Conservation (phyloP, 1,284 basidiomycete species). For the Melampsora americana region DNA sequence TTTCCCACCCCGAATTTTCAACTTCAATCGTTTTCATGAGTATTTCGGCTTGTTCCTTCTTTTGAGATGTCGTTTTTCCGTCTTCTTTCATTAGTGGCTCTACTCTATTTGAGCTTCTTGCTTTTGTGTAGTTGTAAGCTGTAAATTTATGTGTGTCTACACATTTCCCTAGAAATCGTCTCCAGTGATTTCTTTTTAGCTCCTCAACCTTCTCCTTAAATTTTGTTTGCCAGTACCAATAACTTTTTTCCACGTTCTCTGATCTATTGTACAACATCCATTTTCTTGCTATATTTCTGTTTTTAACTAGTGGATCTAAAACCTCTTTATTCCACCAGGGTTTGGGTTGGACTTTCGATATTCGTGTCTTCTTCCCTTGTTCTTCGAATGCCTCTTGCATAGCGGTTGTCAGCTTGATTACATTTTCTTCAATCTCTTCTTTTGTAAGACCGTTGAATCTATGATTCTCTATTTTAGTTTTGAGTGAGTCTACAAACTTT, state of each 20-base stretch:
- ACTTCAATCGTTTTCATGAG: neutral
- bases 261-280: no score
- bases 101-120: neutral
- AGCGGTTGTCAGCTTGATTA: neutral
- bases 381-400: neutral
- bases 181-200: neutral
- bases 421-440: neutral
- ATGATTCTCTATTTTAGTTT: neutral
- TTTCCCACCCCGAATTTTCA: no score
- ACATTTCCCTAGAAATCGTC: neutral
- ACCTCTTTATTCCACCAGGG: neutral
- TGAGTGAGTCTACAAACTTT: neutral
- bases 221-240: neutral
- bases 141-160: neutral
- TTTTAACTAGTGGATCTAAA: neutral
- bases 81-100: neutral
- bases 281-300: no score
- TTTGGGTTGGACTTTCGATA: neutral
- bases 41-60: no score
- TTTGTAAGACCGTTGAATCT: neutral
- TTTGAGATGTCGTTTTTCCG: neutral
- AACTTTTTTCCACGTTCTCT: neutral
- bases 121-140: conserved; percentile 1
- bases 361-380: neutral
- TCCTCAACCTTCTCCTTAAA: neutral